Evolutionary conservation across 805 yeast species (phyloP).

Genomic region (Starmerella bombicola): DNA sequence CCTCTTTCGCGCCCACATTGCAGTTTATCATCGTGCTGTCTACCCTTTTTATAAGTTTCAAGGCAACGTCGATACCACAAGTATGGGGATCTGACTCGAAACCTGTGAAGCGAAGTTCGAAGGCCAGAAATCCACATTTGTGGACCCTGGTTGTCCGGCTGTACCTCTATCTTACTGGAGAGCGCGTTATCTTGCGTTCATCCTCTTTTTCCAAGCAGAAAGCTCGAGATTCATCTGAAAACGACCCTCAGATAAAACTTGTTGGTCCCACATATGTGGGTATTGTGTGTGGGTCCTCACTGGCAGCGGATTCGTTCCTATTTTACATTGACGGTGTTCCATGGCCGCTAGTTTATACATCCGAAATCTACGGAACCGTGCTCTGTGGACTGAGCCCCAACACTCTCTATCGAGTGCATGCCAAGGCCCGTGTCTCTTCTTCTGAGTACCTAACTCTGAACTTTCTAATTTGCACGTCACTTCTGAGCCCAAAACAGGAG

Average conservation of each 20-base stretch:
- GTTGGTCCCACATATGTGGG: conserved; percentile 8
- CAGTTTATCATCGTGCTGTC: neutral
- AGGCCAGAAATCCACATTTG: neutral
- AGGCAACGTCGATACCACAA: neutral
- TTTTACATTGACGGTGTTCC: conserved; percentile 5
- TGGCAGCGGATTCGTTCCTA: conserved; percentile 1
- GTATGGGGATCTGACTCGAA: neutral
- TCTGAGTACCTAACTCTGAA: neutral
- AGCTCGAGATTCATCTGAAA: neutral
- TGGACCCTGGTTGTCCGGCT: conserved; percentile 1
- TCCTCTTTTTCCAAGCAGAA: neutral
- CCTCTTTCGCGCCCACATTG: neutral
- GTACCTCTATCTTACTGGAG: conserved; percentile 1
- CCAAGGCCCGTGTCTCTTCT: neutral
- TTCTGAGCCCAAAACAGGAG: neutral
- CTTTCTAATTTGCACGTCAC: neutral
- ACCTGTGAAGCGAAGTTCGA: neutral
- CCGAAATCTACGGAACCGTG: conserved; percentile 5
- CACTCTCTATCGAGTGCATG: conserved; percentile 5
- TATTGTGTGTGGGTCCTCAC: too few species aligned
- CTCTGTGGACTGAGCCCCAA: conserved; percentile 7
- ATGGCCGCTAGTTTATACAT: conserved; percentile 12
- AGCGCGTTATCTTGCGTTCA: neutral
- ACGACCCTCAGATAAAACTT: neutral
- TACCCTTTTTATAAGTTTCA: neutral